Conservation (phyloP, 2,329 filamentous ascomycete genomes). For the Graphiopsis chlorocephala region DNA sequence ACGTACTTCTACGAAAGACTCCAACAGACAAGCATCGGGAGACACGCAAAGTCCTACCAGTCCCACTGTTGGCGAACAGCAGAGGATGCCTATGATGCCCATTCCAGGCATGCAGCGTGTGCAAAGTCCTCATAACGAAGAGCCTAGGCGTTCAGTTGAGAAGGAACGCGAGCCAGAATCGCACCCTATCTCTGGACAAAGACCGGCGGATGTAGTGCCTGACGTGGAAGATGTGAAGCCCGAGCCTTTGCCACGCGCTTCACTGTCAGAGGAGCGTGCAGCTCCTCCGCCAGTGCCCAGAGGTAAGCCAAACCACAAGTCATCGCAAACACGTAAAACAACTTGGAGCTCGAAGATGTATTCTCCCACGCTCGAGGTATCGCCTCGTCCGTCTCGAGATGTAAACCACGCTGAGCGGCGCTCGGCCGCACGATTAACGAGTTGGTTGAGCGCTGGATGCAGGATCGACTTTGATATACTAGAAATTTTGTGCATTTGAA, state of each 20-base stretch:
- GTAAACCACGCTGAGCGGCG: neutral
- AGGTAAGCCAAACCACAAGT: slow-evolving; percentile 43
- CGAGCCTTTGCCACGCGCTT: slow-evolving; percentile 42
- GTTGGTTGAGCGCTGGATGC: neutral
- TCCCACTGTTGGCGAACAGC: slow-evolving; percentile 22
- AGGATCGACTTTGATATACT: neutral
- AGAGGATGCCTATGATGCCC: slow-evolving; percentile 55
- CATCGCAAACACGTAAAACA: neutral
- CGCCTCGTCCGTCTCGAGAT: neutral
- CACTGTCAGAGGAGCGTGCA: slow-evolving; percentile 37
- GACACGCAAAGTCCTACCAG: slow-evolving; percentile 25
- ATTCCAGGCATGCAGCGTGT: slow-evolving; percentile 59
- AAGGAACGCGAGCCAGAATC: slow-evolving; percentile 6
- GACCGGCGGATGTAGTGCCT: slow-evolving; percentile 40
- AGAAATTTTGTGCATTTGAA: neutral
- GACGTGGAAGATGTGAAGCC: slow-evolving; percentile 54
- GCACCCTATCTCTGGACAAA: neutral
- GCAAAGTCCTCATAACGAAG: slow-evolving; percentile 49
- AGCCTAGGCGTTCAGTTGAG: slow-evolving; percentile 19
- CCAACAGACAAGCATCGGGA: slow-evolving; percentile 18
- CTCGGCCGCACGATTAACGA: neutral
- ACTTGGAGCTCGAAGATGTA: neutral
- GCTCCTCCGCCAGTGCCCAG: slow-evolving; percentile 47
- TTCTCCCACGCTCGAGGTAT: neutral
- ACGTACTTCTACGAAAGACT: slow-evolving; percentile 38